Percentiles rank a stretch among this genome's conserved stretches.
Conservation (phyloP, 352 stramenopile species). For the Pythium coloratum region DNA sequence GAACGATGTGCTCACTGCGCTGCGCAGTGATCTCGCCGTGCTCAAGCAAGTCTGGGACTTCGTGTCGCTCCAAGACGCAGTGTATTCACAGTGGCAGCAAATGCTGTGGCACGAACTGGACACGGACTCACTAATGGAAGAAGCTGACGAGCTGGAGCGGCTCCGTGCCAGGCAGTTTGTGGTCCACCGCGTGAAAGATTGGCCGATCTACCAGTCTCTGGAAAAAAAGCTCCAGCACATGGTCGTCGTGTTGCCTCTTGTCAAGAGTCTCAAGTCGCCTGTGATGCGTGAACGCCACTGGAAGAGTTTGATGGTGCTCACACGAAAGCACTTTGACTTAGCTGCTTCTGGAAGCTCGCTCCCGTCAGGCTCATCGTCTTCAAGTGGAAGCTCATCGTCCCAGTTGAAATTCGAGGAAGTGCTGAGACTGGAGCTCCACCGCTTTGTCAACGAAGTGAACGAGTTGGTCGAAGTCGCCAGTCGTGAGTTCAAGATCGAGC, state of each 20-base stretch:
- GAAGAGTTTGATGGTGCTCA: constrained; percentile 86
- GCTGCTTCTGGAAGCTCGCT: background rate
- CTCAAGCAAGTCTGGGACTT: constrained; percentile 94
- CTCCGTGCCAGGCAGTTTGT: constrained; percentile 47
- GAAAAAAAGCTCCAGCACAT: constrained; percentile 92
- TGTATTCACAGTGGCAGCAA: constrained; percentile 82
- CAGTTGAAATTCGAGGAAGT: constrained; percentile 91
- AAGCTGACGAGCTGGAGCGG: constrained; percentile 84
- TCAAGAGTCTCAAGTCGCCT: constrained; percentile 87
- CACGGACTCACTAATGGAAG: constrained; percentile 85
- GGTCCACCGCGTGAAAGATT: constrained; percentile 61
- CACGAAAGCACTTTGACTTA: constrained; percentile 87
- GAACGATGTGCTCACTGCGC: constrained; percentile 74
- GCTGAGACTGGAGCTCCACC: constrained; percentile 90
- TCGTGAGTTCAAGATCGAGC: constrained; percentile 98
- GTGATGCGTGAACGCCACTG: constrained; percentile 89
- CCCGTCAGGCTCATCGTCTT: constrained; percentile 4
- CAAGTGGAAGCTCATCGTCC: constrained; percentile 17
- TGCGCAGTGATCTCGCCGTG: constrained; percentile 86
- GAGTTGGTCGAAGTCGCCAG: constrained; percentile 94
- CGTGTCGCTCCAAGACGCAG: constrained; percentile 81
- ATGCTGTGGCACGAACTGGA: constrained; percentile 89
- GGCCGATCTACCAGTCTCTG: constrained; percentile 92
- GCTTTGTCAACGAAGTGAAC: constrained; percentile 92
- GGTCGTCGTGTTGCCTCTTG: constrained; percentile 88